Evolutionary conservation across 2,329 filamentous ascomycete species (phyloP).

Genomic region (Aspergillus sp.): DNA sequence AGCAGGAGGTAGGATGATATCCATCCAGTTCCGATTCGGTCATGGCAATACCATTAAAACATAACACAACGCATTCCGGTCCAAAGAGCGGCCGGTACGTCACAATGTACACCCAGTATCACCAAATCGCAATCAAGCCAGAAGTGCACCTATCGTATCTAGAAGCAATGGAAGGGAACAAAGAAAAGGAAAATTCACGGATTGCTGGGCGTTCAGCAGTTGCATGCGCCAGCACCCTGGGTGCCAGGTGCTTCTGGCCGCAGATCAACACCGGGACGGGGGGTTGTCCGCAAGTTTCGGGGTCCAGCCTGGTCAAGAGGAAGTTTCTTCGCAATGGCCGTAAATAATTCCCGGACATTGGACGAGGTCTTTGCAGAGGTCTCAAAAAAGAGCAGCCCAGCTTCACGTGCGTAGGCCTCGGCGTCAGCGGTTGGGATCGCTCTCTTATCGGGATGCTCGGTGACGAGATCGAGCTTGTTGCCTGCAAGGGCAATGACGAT

Average conservation of each 20-base stretch:
- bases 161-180: background rate
- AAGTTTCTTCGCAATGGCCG: slow-evolving; percentile 94
- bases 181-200: slow-evolving; percentile 1
- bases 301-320: slow-evolving; percentile 95
- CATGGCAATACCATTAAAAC: too few species aligned
- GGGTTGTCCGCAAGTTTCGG: slow-evolving; percentile 68
- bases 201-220: slow-evolving; percentile 48
- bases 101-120: background rate
- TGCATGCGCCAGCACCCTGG: slow-evolving; percentile 57
- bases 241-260: slow-evolving; percentile 58
- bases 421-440: slow-evolving; percentile 85
- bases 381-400: slow-evolving; percentile 94
- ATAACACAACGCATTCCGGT: background rate
- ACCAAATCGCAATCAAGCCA: background rate
- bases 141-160: background rate
- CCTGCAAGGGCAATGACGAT: slow-evolving; percentile 97
- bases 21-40: too few species aligned
- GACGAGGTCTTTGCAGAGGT: slow-evolving; percentile 96
- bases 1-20: too few species aligned
- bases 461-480: slow-evolving; percentile 96
- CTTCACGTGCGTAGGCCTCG: slow-evolving; percentile 90
- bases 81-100: background rate
- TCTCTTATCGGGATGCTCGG: slow-evolving; percentile 90
- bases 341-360: slow-evolving; percentile 94
- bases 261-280: slow-evolving; percentile 63